Evolutionary conservation across 345 rosid genomes (phyloP), one percentile per base, ranked within the genome.

Genomic region (Barbarea vulgaris): DNA sequence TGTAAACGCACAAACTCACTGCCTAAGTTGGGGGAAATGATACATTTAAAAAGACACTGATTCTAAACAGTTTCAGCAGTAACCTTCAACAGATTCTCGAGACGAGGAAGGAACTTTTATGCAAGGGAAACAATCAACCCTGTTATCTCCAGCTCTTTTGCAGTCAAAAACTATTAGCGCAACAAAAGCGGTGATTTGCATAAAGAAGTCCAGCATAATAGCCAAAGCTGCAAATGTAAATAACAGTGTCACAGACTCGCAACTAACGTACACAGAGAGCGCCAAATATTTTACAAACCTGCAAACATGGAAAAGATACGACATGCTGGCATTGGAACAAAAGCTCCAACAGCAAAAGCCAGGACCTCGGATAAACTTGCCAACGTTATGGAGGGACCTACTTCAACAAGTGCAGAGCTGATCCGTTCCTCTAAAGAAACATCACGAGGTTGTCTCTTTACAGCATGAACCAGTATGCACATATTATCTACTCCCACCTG

Each of bases 401-500:
- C 99, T 87, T 94, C 97, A 60, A 85, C 91, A 68, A 94, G 97
- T 47, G 99, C 96, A 81, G 87, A 86, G 83, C 99, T 94, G 81
- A 94, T 87, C 76, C 89, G 84, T 70, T 83, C 88, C 75, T 94
- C 99, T 67, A 90, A 61, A 66, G 93, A 82, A 74, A 87, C 73
- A 72, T 91, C 88, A 50, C 72, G 44, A 27, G 93, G 82, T 73
- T 90, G 97, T 50, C 99, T 82, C 79, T 94, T 94, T 70, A 94
- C 96, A 83, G 99, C 93, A 83, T 89, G 93, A 80, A 94, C 96
- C 87, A 94, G 81, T 81, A 94, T 92, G 79, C 96, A 94, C 99
- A 94, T 94, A 77, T 94, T 94, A 74, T 94, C 99, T 80, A 94
- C 99, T 73, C 99, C 99, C 34, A 94, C 99, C 99, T 94, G 73